phyloP scores from a whole-genome alignment of 1,139 yeast species.

The Protomyces inundatus region DNA sequence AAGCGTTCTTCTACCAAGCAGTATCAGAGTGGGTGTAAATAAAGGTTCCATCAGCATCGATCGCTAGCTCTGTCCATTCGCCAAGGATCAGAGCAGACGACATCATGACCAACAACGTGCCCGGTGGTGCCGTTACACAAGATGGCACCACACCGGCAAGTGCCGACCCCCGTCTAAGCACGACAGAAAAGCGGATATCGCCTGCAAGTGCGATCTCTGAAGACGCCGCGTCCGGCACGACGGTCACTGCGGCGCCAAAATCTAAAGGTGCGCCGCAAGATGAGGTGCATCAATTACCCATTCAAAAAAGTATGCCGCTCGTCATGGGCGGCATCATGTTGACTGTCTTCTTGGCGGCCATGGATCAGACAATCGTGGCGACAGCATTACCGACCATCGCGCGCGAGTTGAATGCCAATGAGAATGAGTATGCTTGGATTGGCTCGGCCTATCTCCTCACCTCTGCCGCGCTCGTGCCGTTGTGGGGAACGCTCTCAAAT shows the following conservation, averaged over 20 bases:
- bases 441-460: conserved; percentile 47
- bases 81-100: too few species aligned
- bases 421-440: conserved; percentile 52
- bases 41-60: too few species aligned
- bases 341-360: conserved; percentile 55
- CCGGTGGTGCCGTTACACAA: too few species aligned
- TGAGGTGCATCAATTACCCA: not conserved
- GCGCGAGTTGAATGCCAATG: conserved; percentile 47
- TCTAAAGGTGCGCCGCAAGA: not conserved
- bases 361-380: conserved; percentile 63
- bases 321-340: conserved; percentile 42
- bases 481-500: conserved; percentile 59
- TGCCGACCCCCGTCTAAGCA: too few species aligned
- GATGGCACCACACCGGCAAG: too few species aligned
- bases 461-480: conserved; percentile 53
- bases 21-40: too few species aligned
- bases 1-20: too few species aligned
- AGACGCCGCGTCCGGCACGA: too few species aligned
- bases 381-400: conserved; percentile 57
- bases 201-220: too few species aligned
- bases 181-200: too few species aligned
- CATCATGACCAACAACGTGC: too few species aligned
- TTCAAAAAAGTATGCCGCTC: not conserved
- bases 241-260: not conserved
- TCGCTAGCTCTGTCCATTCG: too few species aligned